Base-by-base conservation (phyloP, 2,329 filamentous ascomycete species). In the Decorospora gaudefroyi region DNA sequence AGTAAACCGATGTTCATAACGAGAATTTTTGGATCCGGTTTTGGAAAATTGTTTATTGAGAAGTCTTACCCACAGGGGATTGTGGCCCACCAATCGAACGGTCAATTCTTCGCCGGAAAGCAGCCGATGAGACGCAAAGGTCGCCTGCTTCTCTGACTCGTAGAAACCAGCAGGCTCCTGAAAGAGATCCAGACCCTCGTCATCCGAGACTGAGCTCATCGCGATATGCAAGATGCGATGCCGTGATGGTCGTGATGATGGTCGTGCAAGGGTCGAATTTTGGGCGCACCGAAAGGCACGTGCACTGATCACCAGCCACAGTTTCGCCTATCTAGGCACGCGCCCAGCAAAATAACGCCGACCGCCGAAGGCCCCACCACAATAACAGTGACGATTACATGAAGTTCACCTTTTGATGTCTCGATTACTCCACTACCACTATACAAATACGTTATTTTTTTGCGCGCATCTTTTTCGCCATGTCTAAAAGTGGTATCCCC, bases 41-140 rank as follows among this genome's bases (percentile, higher is more conserved):
- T 40, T 21, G 17, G 26, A 6, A 38, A 36, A 22, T 27, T 18
- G 29, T n/a, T 30, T 11, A 17, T 29, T 19, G 30, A 47, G 42
- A 38, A 35, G 36, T 48, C 73, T 72, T 80, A 85, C 82, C 82
- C 95, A 95, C 10, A 95, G 81, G 16, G 90, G 88, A 75, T 88
- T 92, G 70, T 88, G 85, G 48, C 91, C 91, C 30, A 96, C 88
- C 9, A 96, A 82, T 60, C 88, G 83, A 53, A 96, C 80, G 36
- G 76, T 82, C 54, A 95, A 74, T 18, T 76, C 74, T 53, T 82
- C 69, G 48, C 87, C 88, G 23, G 80, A 82, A 43, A 81, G 74
- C 66, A 92, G 80, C 15, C 78, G 81, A 74, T 95, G 87, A 29
- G 82, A 79, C 51, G 87, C 83, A 50, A 81, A 83, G 2, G 87